phyloP scores from a whole-genome alignment of 179 eudicot genomes.

The Spergularia azorica region DNA sequence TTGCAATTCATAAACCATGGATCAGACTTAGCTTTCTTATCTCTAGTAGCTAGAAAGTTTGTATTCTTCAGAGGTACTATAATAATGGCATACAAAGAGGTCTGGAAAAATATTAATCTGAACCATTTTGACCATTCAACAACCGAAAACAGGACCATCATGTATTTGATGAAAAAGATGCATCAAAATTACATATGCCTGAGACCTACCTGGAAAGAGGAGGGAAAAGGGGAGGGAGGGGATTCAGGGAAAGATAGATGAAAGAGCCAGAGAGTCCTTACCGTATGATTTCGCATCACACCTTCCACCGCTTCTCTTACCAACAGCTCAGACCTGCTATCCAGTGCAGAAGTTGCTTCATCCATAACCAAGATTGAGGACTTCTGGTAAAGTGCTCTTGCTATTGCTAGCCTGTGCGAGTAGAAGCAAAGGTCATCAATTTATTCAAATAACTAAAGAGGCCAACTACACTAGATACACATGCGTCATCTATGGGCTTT shows the following conservation, averaged over 20 bases:
- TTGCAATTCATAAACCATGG: too few relatives aligned
- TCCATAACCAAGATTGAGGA: conserved; percentile 84
- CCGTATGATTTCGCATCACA: conserved; percentile 79
- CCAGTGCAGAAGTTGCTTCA: conserved; percentile 98
- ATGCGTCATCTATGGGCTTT: conserved; percentile 1
- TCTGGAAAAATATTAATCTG: background rate
- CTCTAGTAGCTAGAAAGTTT: too few relatives aligned
- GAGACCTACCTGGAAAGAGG: background rate
- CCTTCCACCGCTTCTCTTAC: conserved; percentile 92
- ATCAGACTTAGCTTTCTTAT: too few relatives aligned
- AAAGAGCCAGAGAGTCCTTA: conserved; percentile 40
- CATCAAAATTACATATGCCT: too few relatives aligned
- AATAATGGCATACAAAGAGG: background rate
- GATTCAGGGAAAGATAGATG: conserved; percentile 11
- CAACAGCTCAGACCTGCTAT: conserved; percentile 83
- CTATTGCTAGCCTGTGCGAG: conserved; percentile 80
- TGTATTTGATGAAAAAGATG: too few relatives aligned
- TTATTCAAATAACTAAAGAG: conserved; percentile 6
- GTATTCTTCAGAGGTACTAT: background rate
- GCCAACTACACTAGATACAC: background rate
- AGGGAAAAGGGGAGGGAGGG: background rate
- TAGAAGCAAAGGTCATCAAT: conserved; percentile 13
- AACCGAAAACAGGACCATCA: background rate
- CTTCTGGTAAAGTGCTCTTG: conserved; percentile 91
- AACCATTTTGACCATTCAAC: background rate